phyloP scores from a whole-genome alignment of 2,329 filamentous ascomycete genomes.

The Hypoxylon sp. region DNA sequence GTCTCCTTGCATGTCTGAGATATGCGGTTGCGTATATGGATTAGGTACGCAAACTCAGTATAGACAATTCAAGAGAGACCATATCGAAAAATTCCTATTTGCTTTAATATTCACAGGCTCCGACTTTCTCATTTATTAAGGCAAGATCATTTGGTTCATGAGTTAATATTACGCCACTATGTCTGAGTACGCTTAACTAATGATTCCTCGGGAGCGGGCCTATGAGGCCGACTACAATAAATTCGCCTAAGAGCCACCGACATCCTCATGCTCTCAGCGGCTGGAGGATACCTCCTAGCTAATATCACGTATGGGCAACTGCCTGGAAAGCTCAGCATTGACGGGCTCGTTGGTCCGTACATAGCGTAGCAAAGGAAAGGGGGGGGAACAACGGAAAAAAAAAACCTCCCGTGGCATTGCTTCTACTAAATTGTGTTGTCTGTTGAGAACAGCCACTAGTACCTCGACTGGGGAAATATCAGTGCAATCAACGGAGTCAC shows the following conservation, averaged over 20 bases:
- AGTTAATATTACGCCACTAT: slow-evolving; percentile 8
- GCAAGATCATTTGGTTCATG: background rate
- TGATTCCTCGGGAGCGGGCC: too few species aligned
- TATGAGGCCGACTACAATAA: too few species aligned
- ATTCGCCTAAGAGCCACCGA: background rate
- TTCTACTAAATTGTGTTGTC: background rate
- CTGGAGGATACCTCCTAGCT: background rate
- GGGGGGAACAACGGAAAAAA: background rate
- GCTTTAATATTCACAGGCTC: background rate
- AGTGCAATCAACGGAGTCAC: background rate
- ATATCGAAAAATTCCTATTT: background rate
- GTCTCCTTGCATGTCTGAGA: background rate
- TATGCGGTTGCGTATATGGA: background rate
- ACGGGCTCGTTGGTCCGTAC: background rate
- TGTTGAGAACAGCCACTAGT: background rate
- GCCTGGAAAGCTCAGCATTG: background rate
- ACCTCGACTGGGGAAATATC: background rate
- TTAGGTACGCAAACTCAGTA: background rate
- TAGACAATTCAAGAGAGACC: background rate
- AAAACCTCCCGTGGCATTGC: background rate
- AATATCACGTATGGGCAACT: background rate
- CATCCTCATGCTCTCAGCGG: background rate
- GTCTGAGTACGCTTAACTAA: background rate
- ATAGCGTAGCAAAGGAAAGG: too few species aligned
- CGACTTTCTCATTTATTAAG: background rate